Evolutionary conservation across 1,284 basidiomycete genomes (phyloP), one percentile per base, ranked within the genome.

Genomic region (Boletus mariae): DNA sequence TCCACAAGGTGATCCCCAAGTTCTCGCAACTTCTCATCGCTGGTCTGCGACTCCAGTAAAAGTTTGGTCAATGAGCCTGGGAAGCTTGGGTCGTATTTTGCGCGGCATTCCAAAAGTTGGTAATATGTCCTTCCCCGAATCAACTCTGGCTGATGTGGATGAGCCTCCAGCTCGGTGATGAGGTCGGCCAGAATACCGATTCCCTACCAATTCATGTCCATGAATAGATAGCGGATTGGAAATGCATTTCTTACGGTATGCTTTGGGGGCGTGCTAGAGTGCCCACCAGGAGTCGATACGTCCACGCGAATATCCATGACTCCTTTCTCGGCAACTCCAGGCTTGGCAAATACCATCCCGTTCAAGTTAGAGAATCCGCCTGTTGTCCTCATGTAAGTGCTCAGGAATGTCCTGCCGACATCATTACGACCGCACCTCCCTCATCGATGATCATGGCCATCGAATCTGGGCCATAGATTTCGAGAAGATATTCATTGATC

Each of bases 251-350:
- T 51, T 57, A 82, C 80, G 3, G 80, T 82, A 59, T 82, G 80
- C 31, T 68, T 56, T 31, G 83, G 83, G 13, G 85, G 85, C 9
- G 76, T 71, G 49, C 82, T 84, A 4, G 83, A 85, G 65, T 89
- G 87, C 0, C 88, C 87, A 11, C 87, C 87, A 2, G 77, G 74
- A 2, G 83, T 79, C 20, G 74, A 62, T 11, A 86, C 77, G 13
- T 75, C 71, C 40, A 87, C 65, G 25, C 75, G 74, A 28, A 83
- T 74, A 57, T 87, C 80, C 42, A 83, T 57, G 59, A 82, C 80
- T 0, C 86, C 87, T 63, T 87, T 89, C 71, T 90, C 86, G 1
- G 74, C 77, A 4, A 85, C 77, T 7, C 72, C 76, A 1, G 80
- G 83, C 0, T 72, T 62, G 6, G 80, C 80, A 52, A 81, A 70